Evolutionary conservation across 805 yeast genomes (phyloP).

Genomic region (Zygosaccharomyces pseudorouxii): DNA sequence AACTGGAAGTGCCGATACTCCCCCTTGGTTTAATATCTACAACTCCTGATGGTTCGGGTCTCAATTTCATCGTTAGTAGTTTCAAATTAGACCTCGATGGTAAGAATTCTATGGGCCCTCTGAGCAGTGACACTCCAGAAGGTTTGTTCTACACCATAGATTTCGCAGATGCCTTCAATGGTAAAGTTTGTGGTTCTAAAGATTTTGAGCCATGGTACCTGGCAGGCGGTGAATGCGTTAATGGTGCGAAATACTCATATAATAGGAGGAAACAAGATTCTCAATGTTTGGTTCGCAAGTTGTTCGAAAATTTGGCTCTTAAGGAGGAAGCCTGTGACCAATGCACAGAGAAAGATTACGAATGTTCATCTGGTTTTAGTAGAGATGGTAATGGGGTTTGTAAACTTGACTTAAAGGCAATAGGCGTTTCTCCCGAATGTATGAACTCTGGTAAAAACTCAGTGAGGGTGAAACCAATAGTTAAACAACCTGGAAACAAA

Average conservation of each 20-base stretch:
- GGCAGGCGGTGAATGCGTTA: slow-evolving; percentile 46
- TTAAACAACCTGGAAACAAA: slow-evolving; percentile 16
- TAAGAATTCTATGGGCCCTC: too few relatives aligned
- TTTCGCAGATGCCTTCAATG: slow-evolving; percentile 51
- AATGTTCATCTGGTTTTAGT: slow-evolving; percentile 56
- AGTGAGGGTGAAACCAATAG: slow-evolving; percentile 19
- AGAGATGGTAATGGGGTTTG: slow-evolving; percentile 43
- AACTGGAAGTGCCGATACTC: slow-evolving; percentile 42
- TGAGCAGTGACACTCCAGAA: slow-evolving; percentile 4
- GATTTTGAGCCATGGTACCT: slow-evolving; percentile 63
- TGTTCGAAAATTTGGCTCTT: slow-evolving; percentile 37
- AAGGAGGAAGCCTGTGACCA: slow-evolving; percentile 52
- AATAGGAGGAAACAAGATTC: slow-evolving; percentile 60
- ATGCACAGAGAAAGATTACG: slow-evolving; percentile 64
- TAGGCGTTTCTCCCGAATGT: slow-evolving; percentile 23
- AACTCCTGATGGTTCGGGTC: slow-evolving; percentile 66
- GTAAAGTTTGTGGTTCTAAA: slow-evolving; percentile 38
- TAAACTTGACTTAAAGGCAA: slow-evolving; percentile 35
- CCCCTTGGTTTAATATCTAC: slow-evolving; percentile 45
- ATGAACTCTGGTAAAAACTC: slow-evolving; percentile 8
- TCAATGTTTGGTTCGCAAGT: slow-evolving; percentile 46
- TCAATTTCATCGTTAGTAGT: slow-evolving; percentile 52
- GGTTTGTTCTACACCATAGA: slow-evolving; percentile 40
- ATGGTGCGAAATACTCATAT: slow-evolving; percentile 64
- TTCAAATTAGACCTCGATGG: neutral